phyloP scores from a whole-genome alignment of 2,329 filamentous ascomycete species.

The Alternaria triticimaculans region DNA sequence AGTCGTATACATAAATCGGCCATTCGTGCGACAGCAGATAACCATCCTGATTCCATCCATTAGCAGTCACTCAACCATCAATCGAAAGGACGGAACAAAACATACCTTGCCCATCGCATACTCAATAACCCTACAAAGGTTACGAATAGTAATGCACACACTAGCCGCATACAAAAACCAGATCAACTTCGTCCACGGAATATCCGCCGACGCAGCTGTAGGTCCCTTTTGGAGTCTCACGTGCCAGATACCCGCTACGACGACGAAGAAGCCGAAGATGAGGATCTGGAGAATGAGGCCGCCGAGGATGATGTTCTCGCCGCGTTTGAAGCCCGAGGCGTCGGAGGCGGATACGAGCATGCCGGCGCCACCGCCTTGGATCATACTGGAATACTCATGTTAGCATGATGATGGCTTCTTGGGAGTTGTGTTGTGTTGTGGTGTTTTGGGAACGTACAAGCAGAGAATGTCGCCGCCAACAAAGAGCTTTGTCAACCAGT shows the following conservation, averaged over 20 bases:
- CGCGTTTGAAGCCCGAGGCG: slow-evolving; percentile 39
- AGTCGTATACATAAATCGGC: slow-evolving; percentile 38
- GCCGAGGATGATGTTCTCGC: slow-evolving; percentile 62
- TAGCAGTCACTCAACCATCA: background rate
- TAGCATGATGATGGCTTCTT: background rate
- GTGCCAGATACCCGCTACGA: slow-evolving; percentile 59
- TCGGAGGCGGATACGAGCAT: slow-evolving; percentile 45
- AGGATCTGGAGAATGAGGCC: slow-evolving; percentile 65
- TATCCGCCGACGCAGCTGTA: slow-evolving; percentile 30
- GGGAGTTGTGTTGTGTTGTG: background rate
- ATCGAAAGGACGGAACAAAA: background rate
- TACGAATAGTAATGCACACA: slow-evolving; percentile 54
- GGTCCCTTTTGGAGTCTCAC: slow-evolving; percentile 46
- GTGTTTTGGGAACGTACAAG: slow-evolving; percentile 41
- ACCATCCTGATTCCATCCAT: slow-evolving; percentile 22
- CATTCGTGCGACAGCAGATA: slow-evolving; percentile 36
- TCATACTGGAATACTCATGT: slow-evolving; percentile 18
- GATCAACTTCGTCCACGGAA: slow-evolving; percentile 47
- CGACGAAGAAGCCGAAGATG: slow-evolving; percentile 63
- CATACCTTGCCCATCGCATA: slow-evolving; percentile 47
- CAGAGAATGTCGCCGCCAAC: slow-evolving; percentile 62
- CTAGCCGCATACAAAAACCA: slow-evolving; percentile 49
- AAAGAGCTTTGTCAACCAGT: slow-evolving; percentile 62
- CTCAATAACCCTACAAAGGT: slow-evolving; percentile 57
- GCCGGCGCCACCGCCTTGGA: slow-evolving; percentile 59